These are phyloP conservation scores for Thalassiosira mediterranea DNA, from an alignment of 352 stramenopile genomes.

Conservation along the genomic window DNA sequence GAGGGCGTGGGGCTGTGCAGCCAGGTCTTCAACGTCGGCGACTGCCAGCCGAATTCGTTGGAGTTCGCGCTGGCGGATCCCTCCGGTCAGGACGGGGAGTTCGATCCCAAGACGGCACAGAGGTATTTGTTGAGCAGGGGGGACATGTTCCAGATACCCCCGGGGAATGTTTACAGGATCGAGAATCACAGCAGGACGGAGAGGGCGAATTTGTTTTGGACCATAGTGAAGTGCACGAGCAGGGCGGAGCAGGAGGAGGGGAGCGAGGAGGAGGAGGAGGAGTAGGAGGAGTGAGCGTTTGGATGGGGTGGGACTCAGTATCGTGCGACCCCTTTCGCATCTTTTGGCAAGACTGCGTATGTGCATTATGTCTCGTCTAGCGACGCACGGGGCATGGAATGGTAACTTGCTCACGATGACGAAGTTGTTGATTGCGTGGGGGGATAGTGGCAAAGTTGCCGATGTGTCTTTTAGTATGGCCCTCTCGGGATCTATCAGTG, in stretches of 20 bases:
- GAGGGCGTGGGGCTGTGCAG: slow-evolving; percentile 92
- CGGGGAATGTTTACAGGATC: slow-evolving; percentile 95
- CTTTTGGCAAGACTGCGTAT: no score
- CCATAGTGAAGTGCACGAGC: slow-evolving; percentile 87
- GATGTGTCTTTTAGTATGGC: no score
- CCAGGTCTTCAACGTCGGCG: slow-evolving; percentile 93
- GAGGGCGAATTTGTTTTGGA: slow-evolving; percentile 92
- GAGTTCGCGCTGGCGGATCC: slow-evolving; percentile 84
- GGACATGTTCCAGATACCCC: slow-evolving; percentile 96
- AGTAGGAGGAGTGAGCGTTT: no score
- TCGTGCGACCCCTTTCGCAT: no score
- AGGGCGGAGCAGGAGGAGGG: slow-evolving; percentile 38
- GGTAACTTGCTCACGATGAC: no score
- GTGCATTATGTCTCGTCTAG: no score
- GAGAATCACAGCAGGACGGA: slow-evolving; percentile 92
- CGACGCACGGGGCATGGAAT: no score
- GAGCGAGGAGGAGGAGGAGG: slow-evolving; percentile 13
- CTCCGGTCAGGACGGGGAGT: slow-evolving; percentile 75
- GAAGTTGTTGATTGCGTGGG: no score
- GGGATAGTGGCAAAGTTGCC: no score
- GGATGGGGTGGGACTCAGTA: no score
- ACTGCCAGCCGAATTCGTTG: slow-evolving; percentile 86
- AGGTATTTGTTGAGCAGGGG: slow-evolving; percentile 91
- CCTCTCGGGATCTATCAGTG: no score
- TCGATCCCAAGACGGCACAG: slow-evolving; percentile 90